Conservation (phyloP, 2,329 filamentous ascomycete genomes). For the Berkeleyomyces basicola region DNA sequence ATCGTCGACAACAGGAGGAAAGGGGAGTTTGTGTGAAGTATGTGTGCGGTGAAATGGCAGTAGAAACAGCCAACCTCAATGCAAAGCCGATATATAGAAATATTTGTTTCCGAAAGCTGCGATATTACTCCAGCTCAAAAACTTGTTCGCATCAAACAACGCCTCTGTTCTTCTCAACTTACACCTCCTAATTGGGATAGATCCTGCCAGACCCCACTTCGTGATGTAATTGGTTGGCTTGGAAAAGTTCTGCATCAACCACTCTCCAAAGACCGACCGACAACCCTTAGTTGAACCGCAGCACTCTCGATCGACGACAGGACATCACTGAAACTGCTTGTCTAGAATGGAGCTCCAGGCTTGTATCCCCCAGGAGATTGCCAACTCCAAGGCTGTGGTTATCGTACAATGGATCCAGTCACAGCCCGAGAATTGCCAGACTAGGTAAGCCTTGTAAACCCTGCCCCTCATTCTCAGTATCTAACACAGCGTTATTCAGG, state of each 20-base stretch:
- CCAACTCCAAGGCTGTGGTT: slow-evolving; percentile 8
- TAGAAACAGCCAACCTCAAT: not conserved
- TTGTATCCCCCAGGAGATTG: slow-evolving; percentile 7
- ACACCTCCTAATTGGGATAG: slow-evolving; percentile 10
- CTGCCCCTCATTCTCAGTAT: not conserved
- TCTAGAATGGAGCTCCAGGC: slow-evolving; percentile 6
- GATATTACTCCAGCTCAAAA: no score
- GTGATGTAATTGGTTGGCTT: slow-evolving; percentile 11
- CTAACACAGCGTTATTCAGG: slow-evolving; percentile 1
- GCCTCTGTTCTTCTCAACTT: slow-evolving; percentile 1
- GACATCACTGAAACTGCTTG: not conserved
- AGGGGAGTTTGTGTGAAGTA: not conserved
- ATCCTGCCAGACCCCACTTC: slow-evolving; percentile 8
- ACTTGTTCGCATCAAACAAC: not conserved
- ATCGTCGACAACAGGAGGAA: not conserved
- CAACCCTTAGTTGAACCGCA: not conserved
- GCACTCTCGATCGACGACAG: not conserved
- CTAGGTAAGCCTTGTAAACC: not conserved
- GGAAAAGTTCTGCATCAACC: slow-evolving; percentile 12
- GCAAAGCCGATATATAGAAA: not conserved
- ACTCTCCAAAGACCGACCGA: not conserved
- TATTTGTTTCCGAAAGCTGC: not conserved
- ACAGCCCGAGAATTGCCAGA: slow-evolving; percentile 12
- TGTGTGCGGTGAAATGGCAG: not conserved
- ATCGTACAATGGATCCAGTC: slow-evolving; percentile 15